A percentile compares a stretch with the other conserved stretches of the same genome.
Evolutionary conservation across 257 asterid species (phyloP).

Genomic region (Mitragyna speciosa): DNA sequence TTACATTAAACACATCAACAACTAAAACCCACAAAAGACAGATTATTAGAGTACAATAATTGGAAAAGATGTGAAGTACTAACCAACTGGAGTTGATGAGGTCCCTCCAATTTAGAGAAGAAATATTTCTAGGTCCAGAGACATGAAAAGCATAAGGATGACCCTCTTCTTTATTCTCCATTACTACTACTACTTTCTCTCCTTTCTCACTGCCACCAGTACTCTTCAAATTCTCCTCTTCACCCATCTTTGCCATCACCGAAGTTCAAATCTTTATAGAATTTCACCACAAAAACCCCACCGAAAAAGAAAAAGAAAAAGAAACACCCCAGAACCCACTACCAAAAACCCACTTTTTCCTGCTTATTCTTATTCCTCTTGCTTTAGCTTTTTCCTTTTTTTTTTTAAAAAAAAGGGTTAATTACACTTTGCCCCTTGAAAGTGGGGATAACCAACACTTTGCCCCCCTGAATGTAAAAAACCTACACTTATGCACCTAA

Average conservation of each 20-base stretch:
- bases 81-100: slow-evolving; percentile 70
- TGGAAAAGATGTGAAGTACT: slow-evolving; percentile 12
- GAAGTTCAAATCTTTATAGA: not conserved
- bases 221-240: slow-evolving; percentile 16
- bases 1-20: not conserved
- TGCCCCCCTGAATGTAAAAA: no score
- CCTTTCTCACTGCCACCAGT: slow-evolving; percentile 6
- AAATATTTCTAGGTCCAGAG: slow-evolving; percentile 75
- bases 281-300: not conserved
- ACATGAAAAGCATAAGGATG: slow-evolving; percentile 81
- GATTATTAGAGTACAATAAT: not conserved
- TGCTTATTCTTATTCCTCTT: slow-evolving; percentile 13
- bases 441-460: no score
- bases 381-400: not conserved
- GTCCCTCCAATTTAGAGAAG: slow-evolving; percentile 72
- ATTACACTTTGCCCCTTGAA: no score
- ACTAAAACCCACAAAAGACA: not conserved
- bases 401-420: no score
- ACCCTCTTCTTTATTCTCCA: slow-evolving; percentile 12
- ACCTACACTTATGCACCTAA: no score
- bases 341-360: not conserved
- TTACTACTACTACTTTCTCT: slow-evolving; percentile 13
- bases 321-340: not conserved
- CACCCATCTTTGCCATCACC: slow-evolving; percentile 12
- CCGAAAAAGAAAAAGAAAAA: not conserved